A percentile compares a stretch with the other conserved stretches of the same genome.
phyloP scores from a whole-genome alignment of 2,329 filamentous ascomycete genomes.

The Fusarium sp. region DNA sequence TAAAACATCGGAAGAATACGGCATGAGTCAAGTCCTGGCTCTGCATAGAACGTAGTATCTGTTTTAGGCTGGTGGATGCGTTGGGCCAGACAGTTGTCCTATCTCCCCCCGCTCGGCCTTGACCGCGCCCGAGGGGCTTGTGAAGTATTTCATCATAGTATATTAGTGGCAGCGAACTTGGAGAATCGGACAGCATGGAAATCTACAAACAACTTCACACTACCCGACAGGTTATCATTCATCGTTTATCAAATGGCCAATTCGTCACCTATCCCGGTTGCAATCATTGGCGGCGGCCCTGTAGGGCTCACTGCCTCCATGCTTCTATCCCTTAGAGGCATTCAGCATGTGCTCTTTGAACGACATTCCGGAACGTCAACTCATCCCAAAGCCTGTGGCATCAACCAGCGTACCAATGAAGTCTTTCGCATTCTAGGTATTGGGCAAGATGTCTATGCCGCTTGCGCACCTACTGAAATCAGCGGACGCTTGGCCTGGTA shows the following conservation, averaged over 20 bases:
- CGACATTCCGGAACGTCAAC: background rate
- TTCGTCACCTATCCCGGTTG: background rate
- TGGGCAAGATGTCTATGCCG: background rate
- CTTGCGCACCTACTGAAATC: background rate
- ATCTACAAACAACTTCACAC: too few relatives aligned
- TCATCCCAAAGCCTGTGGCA: background rate
- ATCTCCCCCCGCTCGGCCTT: background rate
- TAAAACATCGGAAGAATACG: background rate
- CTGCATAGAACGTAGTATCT: background rate
- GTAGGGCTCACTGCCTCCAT: background rate
- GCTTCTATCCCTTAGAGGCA: background rate
- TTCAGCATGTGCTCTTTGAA: background rate
- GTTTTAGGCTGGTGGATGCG: background rate
- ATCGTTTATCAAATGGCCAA: background rate
- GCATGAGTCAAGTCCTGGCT: background rate
- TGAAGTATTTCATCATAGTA: background rate
- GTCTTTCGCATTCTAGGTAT: background rate
- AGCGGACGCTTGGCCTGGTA: background rate
- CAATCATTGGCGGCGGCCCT: background rate
- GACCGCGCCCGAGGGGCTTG: background rate
- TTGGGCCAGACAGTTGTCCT: background rate
- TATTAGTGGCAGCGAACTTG: background rate
- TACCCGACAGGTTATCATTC: too few relatives aligned
- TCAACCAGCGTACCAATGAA: background rate
- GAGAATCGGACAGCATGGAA: background rate